Evolutionary conservation across 768 basidiomycete species (phyloP).

Genomic region (Favolaschia claudopus): DNA sequence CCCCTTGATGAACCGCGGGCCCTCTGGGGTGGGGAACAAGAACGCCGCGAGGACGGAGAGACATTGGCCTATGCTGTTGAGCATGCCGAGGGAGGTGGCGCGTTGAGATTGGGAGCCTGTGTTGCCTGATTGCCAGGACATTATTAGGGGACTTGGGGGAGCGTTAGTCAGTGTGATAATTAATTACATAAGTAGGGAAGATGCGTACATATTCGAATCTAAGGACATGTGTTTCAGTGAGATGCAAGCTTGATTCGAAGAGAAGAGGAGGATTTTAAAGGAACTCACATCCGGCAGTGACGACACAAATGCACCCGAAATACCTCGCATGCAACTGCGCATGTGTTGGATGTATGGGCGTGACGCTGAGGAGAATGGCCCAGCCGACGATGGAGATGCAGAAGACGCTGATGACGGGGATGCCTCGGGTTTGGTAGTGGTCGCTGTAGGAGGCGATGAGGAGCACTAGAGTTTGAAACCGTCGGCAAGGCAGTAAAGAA

Average conservation of each 20-base stretch:
- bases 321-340: constrained; percentile 1
- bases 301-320: constrained; percentile 18
- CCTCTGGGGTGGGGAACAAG: constrained; percentile 16
- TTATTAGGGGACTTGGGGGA: constrained; percentile 11
- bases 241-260: background rate
- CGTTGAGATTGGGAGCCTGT: constrained; percentile 19
- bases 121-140: constrained; percentile 21
- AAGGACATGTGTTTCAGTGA: background rate
- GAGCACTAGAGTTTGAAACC: constrained; percentile 1
- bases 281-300: constrained; percentile 14
- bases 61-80: constrained; percentile 20
- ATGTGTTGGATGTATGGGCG: background rate
- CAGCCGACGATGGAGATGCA: constrained; percentile 13
- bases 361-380: constrained; percentile 10
- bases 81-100: constrained; percentile 23
- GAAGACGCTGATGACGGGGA: constrained; percentile 13
- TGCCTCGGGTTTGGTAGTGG: constrained; percentile 10
- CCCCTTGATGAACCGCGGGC: constrained; percentile 13
- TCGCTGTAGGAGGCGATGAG: constrained; percentile 15
- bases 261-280: background rate
- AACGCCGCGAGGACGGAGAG: constrained; percentile 24
- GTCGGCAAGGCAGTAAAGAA: background rate
- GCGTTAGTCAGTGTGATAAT: background rate
- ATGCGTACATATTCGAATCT: constrained; percentile 11
- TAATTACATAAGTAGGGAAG: background rate